Evolutionary conservation across 768 basidiomycete species (phyloP), one percentile per base, ranked within the genome.

Genomic region (Royoungia palumana): DNA sequence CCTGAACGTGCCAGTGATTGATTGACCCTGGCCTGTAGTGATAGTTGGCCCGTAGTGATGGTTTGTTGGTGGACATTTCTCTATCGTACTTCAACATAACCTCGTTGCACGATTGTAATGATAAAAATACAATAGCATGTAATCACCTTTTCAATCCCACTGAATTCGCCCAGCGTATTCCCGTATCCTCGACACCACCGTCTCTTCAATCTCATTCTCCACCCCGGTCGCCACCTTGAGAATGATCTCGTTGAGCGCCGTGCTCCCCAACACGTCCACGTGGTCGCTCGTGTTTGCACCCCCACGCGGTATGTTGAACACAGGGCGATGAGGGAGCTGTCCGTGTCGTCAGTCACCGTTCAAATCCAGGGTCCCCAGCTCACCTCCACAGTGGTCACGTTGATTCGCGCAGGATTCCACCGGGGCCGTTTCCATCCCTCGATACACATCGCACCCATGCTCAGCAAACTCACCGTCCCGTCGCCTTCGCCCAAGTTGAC

Each of bases 401-500:
- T 78, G 62, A 96, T 92, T n/a, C 86, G 78, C 12, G 82, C 87
- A 1, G 95, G 95, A 67, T 97, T 98, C 91, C 92, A 97, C 46
- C 84, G 75, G 53, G 77, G 77, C 48, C 83, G 75, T 66, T 88
- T 89, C 95, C 94, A 96, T 7, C 94, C 95, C 62, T 93, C 91
- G 11, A 88, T 85, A 60, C 95, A 97, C 93, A 98, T 96, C n/a
- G 89, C 83, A 14, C 94, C 95, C 45, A 94, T 74, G 56, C 88
- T 90, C 28, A 94, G 61, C 35, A 93, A 69, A 57, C 83, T 82
- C 20, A 94, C 93, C 2, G 96, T 97, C 12, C 96, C 95, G 64
- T 98, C 96, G 8, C 94, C 95, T 71, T 96, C 93, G 35, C 92
- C 91, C 68, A 94, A 83, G 56, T 87, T 89, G 45, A 97, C 90